These are phyloP conservation scores for Phytophthora megakarya DNA, from an alignment of 352 stramenopile genomes.

Conservation along the genomic window DNA sequence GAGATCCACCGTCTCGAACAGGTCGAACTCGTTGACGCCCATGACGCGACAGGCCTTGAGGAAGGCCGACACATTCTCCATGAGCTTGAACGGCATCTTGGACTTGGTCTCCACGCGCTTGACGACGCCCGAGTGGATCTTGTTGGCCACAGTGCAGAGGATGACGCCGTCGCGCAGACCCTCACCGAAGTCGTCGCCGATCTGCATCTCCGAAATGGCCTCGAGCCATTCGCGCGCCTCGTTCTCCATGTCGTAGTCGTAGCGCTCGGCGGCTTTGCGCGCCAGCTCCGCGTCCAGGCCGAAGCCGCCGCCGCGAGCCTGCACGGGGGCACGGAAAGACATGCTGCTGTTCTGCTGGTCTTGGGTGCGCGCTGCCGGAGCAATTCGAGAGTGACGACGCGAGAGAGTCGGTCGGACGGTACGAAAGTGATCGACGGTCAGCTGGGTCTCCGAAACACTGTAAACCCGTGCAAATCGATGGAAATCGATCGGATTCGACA, in stretches of 20 bases:
- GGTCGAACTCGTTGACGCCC: conserved; percentile 89
- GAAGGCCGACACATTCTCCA: conserved; percentile 92
- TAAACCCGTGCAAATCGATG: not conserved
- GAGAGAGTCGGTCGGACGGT: conserved; percentile 27
- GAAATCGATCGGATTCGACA: not conserved
- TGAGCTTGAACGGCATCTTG: conserved; percentile 92
- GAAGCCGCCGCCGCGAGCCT: conserved; percentile 79
- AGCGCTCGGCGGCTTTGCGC: conserved; percentile 79
- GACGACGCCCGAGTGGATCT: conserved; percentile 70
- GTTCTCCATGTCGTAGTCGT: conserved; percentile 89
- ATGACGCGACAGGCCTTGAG: conserved; percentile 82
- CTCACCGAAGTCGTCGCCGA: conserved; percentile 81
- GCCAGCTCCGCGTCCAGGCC: conserved; percentile 91
- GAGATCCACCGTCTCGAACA: conserved; percentile 91
- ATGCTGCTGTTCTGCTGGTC: conserved; percentile 17
- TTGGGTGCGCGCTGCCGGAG: conserved; percentile 2
- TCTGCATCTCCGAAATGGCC: conserved; percentile 70
- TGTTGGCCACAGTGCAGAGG: conserved; percentile 86
- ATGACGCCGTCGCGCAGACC: conserved; percentile 81
- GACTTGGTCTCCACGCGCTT: conserved; percentile 82
- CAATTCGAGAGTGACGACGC: conserved; percentile 32
- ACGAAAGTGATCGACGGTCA: conserved; percentile 2
- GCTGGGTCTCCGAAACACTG: not conserved
- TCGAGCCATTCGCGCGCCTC: conserved; percentile 90
- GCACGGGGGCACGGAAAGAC: conserved; percentile 53